Conservation (phyloP, 2,329 filamentous ascomycete genomes). For the Curvularia hawaiiensis region DNA sequence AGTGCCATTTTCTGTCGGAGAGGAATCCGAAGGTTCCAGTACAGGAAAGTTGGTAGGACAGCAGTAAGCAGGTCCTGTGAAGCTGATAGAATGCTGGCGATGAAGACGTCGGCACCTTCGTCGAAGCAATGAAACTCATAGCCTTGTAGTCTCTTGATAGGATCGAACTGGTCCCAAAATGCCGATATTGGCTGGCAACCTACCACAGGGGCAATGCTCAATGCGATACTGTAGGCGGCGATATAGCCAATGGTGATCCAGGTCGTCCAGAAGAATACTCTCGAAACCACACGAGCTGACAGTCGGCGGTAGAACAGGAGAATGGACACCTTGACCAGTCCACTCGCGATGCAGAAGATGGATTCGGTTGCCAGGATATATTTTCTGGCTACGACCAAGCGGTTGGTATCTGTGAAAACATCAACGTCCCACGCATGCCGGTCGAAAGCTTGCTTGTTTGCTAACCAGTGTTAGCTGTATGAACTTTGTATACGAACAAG, state of each 20-base stretch:
- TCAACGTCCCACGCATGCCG: slow-evolving; percentile 38
- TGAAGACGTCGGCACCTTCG: slow-evolving; percentile 39
- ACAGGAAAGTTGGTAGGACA: slow-evolving; percentile 38
- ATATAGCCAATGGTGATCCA: slow-evolving; percentile 38
- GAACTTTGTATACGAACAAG: neutral
- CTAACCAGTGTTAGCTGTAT: slow-evolving; percentile 22
- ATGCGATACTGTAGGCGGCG: slow-evolving; percentile 30
- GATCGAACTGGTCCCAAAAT: slow-evolving; percentile 38
- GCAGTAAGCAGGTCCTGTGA: slow-evolving; percentile 40
- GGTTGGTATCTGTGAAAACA: slow-evolving; percentile 10
- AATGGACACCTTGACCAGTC: slow-evolving; percentile 43
- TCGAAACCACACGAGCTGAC: slow-evolving; percentile 33
- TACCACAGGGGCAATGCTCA: slow-evolving; percentile 36
- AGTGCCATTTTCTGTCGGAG: slow-evolving; percentile 37
- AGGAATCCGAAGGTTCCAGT: slow-evolving; percentile 40
- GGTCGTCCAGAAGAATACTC: slow-evolving; percentile 30
- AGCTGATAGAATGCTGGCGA: slow-evolving; percentile 35
- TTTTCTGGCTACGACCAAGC: slow-evolving; percentile 29
- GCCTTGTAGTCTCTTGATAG: slow-evolving; percentile 21
- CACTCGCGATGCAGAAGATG: slow-evolving; percentile 34
- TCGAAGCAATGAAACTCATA: slow-evolving; percentile 40
- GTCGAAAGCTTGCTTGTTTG: slow-evolving; percentile 26
- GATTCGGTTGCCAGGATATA: slow-evolving; percentile 35
- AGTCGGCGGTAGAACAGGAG: slow-evolving; percentile 41
- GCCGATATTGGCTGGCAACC: slow-evolving; percentile 39